phyloP scores from a whole-genome alignment of 345 rosid genomes.

The Odontarrhena argentea region DNA sequence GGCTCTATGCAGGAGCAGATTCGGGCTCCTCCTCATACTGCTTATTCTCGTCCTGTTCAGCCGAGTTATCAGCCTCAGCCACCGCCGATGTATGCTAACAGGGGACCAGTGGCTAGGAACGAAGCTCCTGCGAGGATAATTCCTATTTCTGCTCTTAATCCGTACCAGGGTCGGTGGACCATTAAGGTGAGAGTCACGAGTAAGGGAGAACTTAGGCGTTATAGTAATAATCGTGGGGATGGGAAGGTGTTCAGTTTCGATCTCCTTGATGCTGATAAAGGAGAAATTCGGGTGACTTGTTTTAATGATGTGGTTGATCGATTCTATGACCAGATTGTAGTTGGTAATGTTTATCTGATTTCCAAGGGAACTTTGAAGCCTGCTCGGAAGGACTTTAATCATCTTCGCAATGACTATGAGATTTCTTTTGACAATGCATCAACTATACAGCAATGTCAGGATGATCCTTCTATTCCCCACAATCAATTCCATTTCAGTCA shows the following conservation, averaged over 20 bases:
- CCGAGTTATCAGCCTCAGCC: constrained; percentile 58
- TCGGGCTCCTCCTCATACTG: constrained; percentile 40
- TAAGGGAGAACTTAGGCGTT: constrained; percentile 75
- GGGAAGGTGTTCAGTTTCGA: constrained; percentile 92
- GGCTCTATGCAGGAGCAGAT: constrained; percentile 49
- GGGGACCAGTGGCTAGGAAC: constrained; percentile 69
- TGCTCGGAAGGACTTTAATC: constrained; percentile 85
- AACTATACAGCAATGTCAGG: constrained; percentile 70
- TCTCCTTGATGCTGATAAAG: constrained; percentile 86
- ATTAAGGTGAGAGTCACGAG: constrained; percentile 88
- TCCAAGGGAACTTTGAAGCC: constrained; percentile 78
- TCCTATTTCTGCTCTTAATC: constrained; percentile 84
- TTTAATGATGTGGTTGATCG: constrained; percentile 84
- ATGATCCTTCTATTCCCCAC: constrained; percentile 68
- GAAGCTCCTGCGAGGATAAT: constrained; percentile 70
- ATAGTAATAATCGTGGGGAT: constrained; percentile 75
- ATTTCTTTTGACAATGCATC: constrained; percentile 65
- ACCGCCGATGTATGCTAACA: constrained; percentile 62
- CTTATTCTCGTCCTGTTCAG: constrained; percentile 40
- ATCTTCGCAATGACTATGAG: constrained; percentile 80
- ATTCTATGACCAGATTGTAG: constrained; percentile 74
- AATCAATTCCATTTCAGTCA: constrained; percentile 73
- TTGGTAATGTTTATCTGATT: constrained; percentile 74
- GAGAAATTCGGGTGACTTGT: constrained; percentile 94
- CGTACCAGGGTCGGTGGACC: constrained; percentile 91